Conservation (phyloP, 805 yeast genomes). For the Saccharomyces kudriavzevii region DNA sequence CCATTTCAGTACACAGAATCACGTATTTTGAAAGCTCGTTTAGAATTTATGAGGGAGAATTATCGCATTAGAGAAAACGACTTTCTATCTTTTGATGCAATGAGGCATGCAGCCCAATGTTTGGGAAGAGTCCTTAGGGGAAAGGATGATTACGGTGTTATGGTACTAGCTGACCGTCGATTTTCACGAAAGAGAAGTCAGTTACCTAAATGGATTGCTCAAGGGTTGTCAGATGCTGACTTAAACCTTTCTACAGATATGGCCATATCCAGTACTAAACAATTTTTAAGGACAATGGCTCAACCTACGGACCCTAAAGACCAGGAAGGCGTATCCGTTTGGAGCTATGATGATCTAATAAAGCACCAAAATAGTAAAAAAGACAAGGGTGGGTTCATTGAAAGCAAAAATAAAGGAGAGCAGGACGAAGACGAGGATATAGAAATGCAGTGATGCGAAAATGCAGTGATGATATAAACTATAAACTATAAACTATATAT, state of each 20-base stretch:
- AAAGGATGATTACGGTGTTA: slow-evolving; percentile 95
- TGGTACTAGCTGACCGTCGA: slow-evolving; percentile 94
- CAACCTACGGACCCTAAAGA: slow-evolving; percentile 87
- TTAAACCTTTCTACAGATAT: slow-evolving; percentile 89
- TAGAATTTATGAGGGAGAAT: slow-evolving; percentile 88
- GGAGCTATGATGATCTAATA: slow-evolving; percentile 68
- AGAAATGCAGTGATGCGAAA: slow-evolving; percentile 13
- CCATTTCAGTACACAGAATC: slow-evolving; percentile 99
- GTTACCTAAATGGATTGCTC: slow-evolving; percentile 95
- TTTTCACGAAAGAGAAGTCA: slow-evolving; percentile 80
- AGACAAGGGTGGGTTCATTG: slow-evolving; percentile 3
- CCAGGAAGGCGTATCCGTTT: slow-evolving; percentile 89
- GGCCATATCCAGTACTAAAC: slow-evolving; percentile 92
- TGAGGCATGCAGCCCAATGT: slow-evolving; percentile 99
- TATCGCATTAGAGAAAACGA: slow-evolving; percentile 90
- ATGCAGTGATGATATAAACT: not conserved
- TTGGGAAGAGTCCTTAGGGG: slow-evolving; percentile 95
- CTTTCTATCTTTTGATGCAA: slow-evolving; percentile 93
- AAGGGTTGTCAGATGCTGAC: slow-evolving; percentile 86
- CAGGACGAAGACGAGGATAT: slow-evolving; percentile 21
- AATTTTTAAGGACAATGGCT: slow-evolving; percentile 85
- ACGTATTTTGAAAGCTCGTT: slow-evolving; percentile 85
- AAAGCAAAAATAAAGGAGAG: slow-evolving; percentile 7
- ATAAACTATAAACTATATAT: not conserved
- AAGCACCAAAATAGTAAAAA: slow-evolving; percentile 49